Conservation (phyloP, 1,284 basidiomycete genomes). For the Pseudomicrostroma phylloplanum region DNA sequence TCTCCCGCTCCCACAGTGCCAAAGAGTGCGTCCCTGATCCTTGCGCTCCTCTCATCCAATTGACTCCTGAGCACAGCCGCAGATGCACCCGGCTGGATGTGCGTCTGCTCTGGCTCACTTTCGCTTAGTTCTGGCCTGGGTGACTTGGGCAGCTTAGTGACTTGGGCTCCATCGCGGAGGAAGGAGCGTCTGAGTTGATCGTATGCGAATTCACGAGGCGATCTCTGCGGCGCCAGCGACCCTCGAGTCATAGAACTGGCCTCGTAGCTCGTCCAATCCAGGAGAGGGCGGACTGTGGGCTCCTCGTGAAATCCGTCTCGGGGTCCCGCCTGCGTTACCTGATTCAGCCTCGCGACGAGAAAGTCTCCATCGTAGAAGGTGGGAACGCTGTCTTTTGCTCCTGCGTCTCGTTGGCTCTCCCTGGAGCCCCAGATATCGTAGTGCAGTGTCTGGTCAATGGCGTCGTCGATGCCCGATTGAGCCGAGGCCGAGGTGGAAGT, state of each 20-base stretch:
- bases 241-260: background rate
- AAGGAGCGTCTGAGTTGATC: background rate
- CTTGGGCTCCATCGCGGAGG: background rate
- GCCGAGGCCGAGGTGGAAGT: background rate
- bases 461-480: background rate
- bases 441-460: background rate
- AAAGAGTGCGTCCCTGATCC: constrained; percentile 48
- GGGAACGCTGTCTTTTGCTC: background rate
- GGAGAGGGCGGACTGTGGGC: background rate
- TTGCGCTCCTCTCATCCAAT: constrained; percentile 25
- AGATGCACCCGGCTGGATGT: background rate
- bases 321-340: background rate
- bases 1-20: constrained; percentile 42
- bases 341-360: background rate
- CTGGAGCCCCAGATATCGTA: background rate
- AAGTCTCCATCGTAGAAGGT: background rate
- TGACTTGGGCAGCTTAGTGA: background rate
- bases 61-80: background rate
- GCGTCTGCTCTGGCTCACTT: background rate
- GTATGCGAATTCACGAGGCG: background rate
- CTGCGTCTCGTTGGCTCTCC: background rate
- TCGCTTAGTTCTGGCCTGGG: background rate
- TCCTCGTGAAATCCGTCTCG: background rate
- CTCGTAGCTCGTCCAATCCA: background rate
- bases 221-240: no score